phyloP scores from a whole-genome alignment of 306 rosid species.

The Luffa acutangula region DNA sequence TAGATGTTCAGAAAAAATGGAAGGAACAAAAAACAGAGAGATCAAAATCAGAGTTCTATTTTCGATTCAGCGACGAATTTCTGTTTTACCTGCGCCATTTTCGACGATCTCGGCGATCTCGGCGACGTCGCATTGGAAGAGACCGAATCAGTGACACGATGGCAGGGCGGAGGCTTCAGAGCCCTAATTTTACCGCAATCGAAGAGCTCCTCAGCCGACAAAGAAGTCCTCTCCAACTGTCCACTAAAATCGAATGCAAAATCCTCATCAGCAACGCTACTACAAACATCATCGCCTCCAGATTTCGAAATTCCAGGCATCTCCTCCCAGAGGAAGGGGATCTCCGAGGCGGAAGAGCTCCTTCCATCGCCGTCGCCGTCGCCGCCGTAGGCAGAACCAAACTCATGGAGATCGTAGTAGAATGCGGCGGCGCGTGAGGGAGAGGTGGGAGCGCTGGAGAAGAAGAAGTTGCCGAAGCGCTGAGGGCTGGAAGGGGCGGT shows the following conservation, averaged over 20 bases:
- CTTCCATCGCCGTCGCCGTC: constrained; percentile 11
- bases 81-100: not conserved
- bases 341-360: constrained; percentile 16
- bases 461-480: constrained; percentile 47
- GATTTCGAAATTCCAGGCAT: constrained; percentile 45
- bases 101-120: constrained; percentile 15
- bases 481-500: constrained; percentile 93
- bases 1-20: not conserved
- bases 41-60: not conserved
- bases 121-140: constrained; percentile 18
- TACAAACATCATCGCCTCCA: not conserved
- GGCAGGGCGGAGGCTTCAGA: constrained; percentile 41
- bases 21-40: not conserved
- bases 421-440: constrained; percentile 44
- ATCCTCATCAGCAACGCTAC: constrained; percentile 11
- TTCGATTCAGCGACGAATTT: not conserved
- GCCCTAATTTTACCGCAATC: constrained; percentile 69
- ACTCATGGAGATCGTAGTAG: constrained; percentile 13
- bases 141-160: constrained; percentile 17
- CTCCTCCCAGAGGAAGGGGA: constrained; percentile 56
- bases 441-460: constrained; percentile 82
- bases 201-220: constrained; percentile 76
- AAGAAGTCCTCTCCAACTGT: constrained; percentile 26
- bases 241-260: constrained; percentile 58
- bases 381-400: not conserved